Evolutionary conservation across 177 flowering plant species (phyloP).

Genomic region (Tripterygium wilfordii): DNA sequence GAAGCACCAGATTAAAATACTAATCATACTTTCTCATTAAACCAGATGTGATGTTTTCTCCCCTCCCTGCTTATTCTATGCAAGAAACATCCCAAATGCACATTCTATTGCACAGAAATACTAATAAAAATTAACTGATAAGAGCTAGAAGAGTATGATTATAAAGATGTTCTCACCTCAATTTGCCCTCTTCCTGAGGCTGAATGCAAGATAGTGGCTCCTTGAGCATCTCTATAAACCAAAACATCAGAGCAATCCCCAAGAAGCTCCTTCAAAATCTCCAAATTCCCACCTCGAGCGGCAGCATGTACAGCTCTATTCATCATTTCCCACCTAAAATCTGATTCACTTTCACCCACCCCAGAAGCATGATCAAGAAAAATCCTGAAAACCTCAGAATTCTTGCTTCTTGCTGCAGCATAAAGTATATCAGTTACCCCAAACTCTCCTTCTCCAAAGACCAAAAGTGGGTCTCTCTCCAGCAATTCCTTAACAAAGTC

Average conservation of each 20-base stretch:
- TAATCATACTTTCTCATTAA: too few species aligned
- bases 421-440: slow-evolving; percentile 85
- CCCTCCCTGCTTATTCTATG: too few species aligned
- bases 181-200: slow-evolving; percentile 87
- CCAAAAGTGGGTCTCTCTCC: slow-evolving; percentile 57
- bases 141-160: too few species aligned
- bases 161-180: slow-evolving; percentile 47
- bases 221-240: slow-evolving; percentile 61
- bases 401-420: slow-evolving; percentile 84
- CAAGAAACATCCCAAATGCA: too few species aligned
- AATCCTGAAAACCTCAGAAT: slow-evolving; percentile 60
- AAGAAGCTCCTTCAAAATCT: slow-evolving; percentile 56
- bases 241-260: slow-evolving; percentile 43
- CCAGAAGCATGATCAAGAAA: slow-evolving; percentile 44
- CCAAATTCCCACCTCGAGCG: slow-evolving; percentile 84
- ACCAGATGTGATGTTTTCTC: too few species aligned
- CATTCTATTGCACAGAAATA: too few species aligned
- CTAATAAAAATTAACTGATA: too few species aligned
- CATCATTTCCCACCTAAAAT: slow-evolving; percentile 59
- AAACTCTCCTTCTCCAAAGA: slow-evolving; percentile 89
- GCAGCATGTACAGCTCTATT: slow-evolving; percentile 88
- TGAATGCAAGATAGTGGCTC: slow-evolving; percentile 72
- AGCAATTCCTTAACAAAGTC: slow-evolving; percentile 57
- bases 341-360: slow-evolving; percentile 27
- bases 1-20: too few species aligned